phyloP scores from a whole-genome alignment of 2,329 filamentous ascomycete species.

The Neopestalotiopsis sp. region DNA sequence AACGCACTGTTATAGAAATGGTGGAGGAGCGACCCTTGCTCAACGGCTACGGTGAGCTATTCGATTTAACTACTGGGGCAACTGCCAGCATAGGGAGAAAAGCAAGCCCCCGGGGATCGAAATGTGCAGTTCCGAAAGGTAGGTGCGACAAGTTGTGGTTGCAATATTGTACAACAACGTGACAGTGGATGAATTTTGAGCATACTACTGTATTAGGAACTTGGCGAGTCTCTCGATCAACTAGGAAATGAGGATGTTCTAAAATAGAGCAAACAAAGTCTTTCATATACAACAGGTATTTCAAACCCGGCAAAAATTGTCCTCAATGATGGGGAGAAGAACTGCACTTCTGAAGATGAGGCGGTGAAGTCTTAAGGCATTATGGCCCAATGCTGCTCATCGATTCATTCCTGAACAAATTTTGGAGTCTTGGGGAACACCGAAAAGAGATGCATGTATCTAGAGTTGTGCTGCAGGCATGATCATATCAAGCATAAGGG shows the following conservation, averaged over 20 bases:
- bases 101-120: constrained; percentile 2
- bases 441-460: not conserved
- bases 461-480: not conserved
- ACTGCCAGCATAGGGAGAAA: not conserved
- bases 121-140: not conserved
- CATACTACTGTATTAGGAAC: not conserved
- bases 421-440: not conserved
- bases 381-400: not conserved
- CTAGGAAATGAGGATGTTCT: not conserved
- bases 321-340: not conserved
- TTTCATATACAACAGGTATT: not conserved
- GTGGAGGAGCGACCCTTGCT: not conserved
- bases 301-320: not conserved
- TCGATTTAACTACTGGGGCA: not conserved
- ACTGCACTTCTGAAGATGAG: not conserved
- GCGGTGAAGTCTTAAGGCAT: not conserved
- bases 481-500: not conserved
- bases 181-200: not conserved
- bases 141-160: not conserved
- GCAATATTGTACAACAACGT: not conserved
- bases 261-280: not conserved
- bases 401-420: not conserved
- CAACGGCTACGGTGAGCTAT: not conserved
- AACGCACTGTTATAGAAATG: constrained; percentile 16
- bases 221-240: not conserved